These are phyloP conservation scores for Cinnamomum micranthum DNA, from an alignment of 164 flowering plant species.

Conservation along the genomic window DNA sequence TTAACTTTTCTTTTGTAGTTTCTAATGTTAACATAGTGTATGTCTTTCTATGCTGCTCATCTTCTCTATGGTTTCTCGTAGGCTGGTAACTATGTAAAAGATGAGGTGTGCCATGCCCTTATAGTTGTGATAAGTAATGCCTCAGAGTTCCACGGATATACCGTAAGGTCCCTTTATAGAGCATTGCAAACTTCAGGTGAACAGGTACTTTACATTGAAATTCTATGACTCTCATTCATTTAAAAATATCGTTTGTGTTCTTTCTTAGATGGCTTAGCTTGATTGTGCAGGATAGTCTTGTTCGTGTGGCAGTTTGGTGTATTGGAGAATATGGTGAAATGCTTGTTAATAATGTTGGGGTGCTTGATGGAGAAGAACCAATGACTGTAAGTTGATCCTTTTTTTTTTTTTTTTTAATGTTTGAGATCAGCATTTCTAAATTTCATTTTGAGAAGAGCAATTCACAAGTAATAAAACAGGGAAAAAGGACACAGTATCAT, in stretches of 20 bases:
- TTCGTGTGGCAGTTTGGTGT: conserved; percentile 96
- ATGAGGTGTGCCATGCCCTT: conserved; percentile 97
- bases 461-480: too few relatives aligned
- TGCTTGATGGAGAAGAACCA: conserved; percentile 84
- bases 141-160: conserved; percentile 86
- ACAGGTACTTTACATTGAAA: conserved; percentile 55
- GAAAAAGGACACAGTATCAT: too few relatives aligned
- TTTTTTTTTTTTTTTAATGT: neutral
- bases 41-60: conserved; percentile 14
- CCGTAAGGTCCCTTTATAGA: conserved; percentile 80
- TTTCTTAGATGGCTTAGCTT: neutral
- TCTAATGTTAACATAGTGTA: neutral
- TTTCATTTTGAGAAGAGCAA: too few relatives aligned
- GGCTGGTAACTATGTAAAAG: conserved; percentile 99
- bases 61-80: conserved; percentile 24
- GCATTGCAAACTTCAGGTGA: conserved; percentile 75
- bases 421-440: too few relatives aligned
- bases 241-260: neutral
- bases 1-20: too few relatives aligned
- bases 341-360: conserved; percentile 71
- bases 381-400: conserved; percentile 60
- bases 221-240: conserved; percentile 1
- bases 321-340: conserved; percentile 98
- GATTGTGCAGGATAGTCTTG: conserved; percentile 73
- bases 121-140: conserved; percentile 96